Conservation (phyloP, 306 rosid species). For the Vigna nakashimae region DNA sequence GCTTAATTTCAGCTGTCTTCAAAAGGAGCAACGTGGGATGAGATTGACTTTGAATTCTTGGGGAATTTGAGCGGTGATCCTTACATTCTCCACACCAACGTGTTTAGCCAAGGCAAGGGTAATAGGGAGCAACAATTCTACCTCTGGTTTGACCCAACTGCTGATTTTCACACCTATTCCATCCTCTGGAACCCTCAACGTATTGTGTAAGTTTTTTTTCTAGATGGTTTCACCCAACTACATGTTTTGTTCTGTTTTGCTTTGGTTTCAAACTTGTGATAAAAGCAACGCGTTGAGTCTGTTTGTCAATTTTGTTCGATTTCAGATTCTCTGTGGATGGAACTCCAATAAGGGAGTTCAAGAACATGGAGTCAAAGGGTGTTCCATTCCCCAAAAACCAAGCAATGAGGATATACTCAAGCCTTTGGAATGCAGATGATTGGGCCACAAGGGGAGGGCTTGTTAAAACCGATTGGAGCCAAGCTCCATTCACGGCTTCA, state of each 20-base stretch:
- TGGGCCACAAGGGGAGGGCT: constrained; percentile 76
- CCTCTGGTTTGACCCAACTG: constrained; percentile 81
- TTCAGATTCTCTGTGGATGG: constrained; percentile 68
- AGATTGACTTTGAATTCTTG: constrained; percentile 74
- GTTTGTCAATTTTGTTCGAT: background rate
- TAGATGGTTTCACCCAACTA: too few relatives aligned
- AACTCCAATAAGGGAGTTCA: constrained; percentile 72
- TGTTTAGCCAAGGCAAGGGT: constrained; percentile 75
- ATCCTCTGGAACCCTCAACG: constrained; percentile 69
- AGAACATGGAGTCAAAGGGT: constrained; percentile 48
- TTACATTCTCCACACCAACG: constrained; percentile 67
- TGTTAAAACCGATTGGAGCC: constrained; percentile 71
- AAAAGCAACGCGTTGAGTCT: background rate
- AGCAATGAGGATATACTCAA: constrained; percentile 67
- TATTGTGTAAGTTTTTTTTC: constrained; percentile 51
- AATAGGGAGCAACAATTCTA: constrained; percentile 78
- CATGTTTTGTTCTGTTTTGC: too few relatives aligned
- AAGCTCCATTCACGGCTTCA: constrained; percentile 73
- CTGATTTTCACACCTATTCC: constrained; percentile 72
- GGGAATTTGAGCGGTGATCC: constrained; percentile 78
- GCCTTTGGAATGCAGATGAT: constrained; percentile 78
- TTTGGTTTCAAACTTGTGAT: background rate
- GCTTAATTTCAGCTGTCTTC: constrained; percentile 40
- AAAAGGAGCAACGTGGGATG: constrained; percentile 71
- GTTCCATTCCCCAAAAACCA: constrained; percentile 34